Evolutionary conservation across 495 filamentous ascomycete species (phyloP), one percentile per base, ranked within the genome.

Genomic region (Lasiosphaeris hirsuta): DNA sequence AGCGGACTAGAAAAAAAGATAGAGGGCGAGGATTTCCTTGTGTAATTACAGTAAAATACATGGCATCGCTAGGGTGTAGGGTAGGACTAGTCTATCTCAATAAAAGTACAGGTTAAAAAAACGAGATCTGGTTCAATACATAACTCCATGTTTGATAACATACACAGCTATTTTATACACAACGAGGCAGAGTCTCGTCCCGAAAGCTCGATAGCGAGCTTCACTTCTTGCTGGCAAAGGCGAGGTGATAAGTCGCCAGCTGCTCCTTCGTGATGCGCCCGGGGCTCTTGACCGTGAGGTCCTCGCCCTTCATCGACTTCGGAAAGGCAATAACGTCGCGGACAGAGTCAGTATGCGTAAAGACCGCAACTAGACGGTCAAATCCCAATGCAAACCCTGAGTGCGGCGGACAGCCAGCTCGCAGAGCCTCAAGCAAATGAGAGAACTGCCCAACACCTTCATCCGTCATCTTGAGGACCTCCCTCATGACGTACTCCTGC

Each of bases 291-390:
- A 96, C 90, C 69, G 92, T 80, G 30, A 81, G 68, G 72, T 98
- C 94, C 65, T 93, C 88, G 0, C 90, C 90, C 70, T 86, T 93
- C 36, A 88, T 88, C 49, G 78, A 88, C 74, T 98, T 98, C 2
- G 94, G 94, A 69, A 98, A 98, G 1, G 93, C 93, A 67, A 97
- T 96, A 13, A 97, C 94, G 75, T 98, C 93, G 53, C 88, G 74
- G 8, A 98, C 82, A 7, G 84, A 86, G 18, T 89, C 84, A 44
- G 82, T 86, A 10, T 86, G 86, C 17, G 86, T 77, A 75, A 97
- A 81, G 5, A 96, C 77, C 6, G 94, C 85, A n/a, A 94, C 76
- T 34, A 97, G 73, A 38, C 94, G 84, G 65, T 98, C 94, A 65
- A 96, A 96, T 0, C 94, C 94, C 13, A 98, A 72, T 0, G 94